Evolutionary conservation across 129 eudicot species (phyloP), one percentile per base, ranked within the genome.

Genomic region (Helianthus annuus): DNA sequence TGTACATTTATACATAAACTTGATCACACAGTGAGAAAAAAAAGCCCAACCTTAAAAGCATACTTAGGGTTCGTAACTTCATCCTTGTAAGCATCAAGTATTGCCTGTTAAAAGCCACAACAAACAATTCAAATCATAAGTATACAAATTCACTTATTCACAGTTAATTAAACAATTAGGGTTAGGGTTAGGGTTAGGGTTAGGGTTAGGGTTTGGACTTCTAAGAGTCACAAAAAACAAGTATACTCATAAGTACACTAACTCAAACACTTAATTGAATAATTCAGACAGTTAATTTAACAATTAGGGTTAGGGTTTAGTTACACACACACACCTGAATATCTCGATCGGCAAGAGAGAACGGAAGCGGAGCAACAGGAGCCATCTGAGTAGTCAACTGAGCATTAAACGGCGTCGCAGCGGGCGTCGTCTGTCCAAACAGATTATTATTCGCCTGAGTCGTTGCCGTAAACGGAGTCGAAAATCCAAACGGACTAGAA

Each of bases 351-450:
- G 99, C 96, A 10, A 94, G 88, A 69, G 99, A 94, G 77, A 94
- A 90, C 6, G 99, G 96, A 24, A 94, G 85, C 13, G 96, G 97
- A 44, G 99, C 97, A 38, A 94, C 99, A 1, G 99, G 99, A 39
- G 97, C 97, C 99, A 94, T 94, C 81, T 94, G 99, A 79, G 99
- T 94, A 16, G 97, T 88, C 71, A 94, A 45, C 77, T 94, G 98
- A 51, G 81, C 74, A 77, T 72, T 84, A 48, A 64, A 77, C 45
- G 83, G 83, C 62, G 86, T 87, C 71, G 70, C 62, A 45, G 79
- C 56, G 52, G 83, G 70, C 15, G 80, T 61, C 16, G 58, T 29
- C 68, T 78, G 81, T n/a, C 75, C 82, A 29, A 86, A 86, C 7
- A 74, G 72, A 64, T 65, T 68, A 48, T 19, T 69, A 48, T 58